phyloP scores from a whole-genome alignment of 495 filamentous ascomycete genomes.

The Hyaloscypha bicolor region DNA sequence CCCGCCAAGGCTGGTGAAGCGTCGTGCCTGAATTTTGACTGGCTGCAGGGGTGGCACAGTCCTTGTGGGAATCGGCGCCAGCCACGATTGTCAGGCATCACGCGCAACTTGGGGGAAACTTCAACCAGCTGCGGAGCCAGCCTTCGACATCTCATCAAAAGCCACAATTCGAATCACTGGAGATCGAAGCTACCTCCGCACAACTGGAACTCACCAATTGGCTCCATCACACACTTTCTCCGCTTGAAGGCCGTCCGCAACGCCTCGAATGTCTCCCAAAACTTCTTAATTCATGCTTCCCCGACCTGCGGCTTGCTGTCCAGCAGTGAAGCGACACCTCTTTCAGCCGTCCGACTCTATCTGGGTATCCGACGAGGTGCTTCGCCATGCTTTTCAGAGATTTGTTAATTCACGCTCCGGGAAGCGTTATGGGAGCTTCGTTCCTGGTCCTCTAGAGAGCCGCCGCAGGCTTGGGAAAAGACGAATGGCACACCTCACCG shows the following conservation, averaged over 20 bases:
- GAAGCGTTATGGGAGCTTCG: slow-evolving; percentile 36
- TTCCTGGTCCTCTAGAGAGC: slow-evolving; percentile 53
- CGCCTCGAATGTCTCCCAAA: slow-evolving; percentile 7
- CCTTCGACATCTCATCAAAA: background rate
- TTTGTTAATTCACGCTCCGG: slow-evolving; percentile 37
- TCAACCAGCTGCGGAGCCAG: background rate
- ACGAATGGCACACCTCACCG: slow-evolving; percentile 47
- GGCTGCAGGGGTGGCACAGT: slow-evolving; percentile 1
- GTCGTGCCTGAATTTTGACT: background rate
- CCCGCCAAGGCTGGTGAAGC: background rate
- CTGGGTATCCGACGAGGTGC: slow-evolving; percentile 48
- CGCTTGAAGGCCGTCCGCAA: background rate
- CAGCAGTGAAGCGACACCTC: slow-evolving; percentile 42
- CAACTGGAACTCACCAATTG: background rate
- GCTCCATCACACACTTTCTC: background rate
- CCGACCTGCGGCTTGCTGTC: slow-evolving; percentile 42
- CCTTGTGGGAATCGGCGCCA: background rate
- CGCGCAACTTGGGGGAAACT: too few species aligned
- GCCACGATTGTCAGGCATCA: background rate
- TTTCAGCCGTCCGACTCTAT: slow-evolving; percentile 37
- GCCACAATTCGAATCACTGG: background rate
- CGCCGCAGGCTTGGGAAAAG: slow-evolving; percentile 54
- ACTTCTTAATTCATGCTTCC: slow-evolving; percentile 35
- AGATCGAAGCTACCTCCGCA: background rate
- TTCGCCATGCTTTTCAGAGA: slow-evolving; percentile 42